These are phyloP conservation scores for Inosperma sp. DNA, from an alignment of 768 basidiomycete genomes.

Conservation along the genomic window DNA sequence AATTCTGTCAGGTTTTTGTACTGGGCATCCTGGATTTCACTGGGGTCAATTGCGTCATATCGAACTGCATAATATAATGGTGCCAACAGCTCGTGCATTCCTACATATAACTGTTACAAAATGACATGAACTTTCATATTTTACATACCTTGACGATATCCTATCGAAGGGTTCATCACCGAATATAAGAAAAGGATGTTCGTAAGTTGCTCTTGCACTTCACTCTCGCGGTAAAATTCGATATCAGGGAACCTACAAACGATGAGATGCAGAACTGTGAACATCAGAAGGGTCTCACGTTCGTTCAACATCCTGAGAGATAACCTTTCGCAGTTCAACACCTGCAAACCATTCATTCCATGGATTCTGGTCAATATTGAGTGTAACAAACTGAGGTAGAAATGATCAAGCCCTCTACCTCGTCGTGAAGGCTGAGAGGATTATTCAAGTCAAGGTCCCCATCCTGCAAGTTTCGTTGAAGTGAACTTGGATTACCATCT, in stretches of 20 bases:
- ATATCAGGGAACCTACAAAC: conserved; percentile 92
- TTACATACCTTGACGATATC: conserved; percentile 75
- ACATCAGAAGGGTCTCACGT: conserved; percentile 55
- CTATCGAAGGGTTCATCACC: conserved; percentile 71
- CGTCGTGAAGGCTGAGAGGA: conserved; percentile 73
- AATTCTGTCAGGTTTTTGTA: conserved; percentile 48
- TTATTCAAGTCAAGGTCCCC: conserved; percentile 68
- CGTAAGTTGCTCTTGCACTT: conserved; percentile 75
- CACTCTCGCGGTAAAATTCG: conserved; percentile 73
- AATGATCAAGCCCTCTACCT: conserved; percentile 39
- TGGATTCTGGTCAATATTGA: conserved; percentile 58
- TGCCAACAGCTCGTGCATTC: conserved; percentile 97
- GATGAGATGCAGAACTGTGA: conserved; percentile 7
- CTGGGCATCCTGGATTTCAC: conserved; percentile 23
- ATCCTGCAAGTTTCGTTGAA: too few relatives aligned
- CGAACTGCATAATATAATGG: conserved; percentile 80
- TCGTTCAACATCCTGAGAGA: conserved; percentile 91
- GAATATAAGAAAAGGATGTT: conserved; percentile 87
- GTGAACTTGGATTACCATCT: conserved; percentile 56
- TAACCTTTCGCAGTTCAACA: conserved; percentile 83
- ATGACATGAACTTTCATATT: background rate
- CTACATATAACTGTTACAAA: conserved; percentile 29
- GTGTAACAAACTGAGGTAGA: background rate
- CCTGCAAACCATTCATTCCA: conserved; percentile 94
- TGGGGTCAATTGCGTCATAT: conserved; percentile 63